Evolutionary conservation across 768 basidiomycete species (phyloP).

Genomic region (Rhodocollybia butyracea): DNA sequence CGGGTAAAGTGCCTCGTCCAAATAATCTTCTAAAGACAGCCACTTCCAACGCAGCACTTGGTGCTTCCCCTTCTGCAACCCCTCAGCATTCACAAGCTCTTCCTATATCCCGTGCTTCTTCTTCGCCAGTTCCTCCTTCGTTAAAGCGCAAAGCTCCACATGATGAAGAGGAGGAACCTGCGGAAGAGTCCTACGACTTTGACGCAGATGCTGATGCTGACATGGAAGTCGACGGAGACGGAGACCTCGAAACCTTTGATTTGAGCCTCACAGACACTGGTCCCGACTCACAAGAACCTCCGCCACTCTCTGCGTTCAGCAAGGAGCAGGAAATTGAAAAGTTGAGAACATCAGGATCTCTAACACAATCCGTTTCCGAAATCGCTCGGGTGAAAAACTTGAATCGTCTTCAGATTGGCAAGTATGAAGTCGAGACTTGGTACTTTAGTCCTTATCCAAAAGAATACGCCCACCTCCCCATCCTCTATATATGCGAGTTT

Average conservation of each 20-base stretch:
- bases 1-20: slow-evolving; percentile 61
- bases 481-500: slow-evolving; percentile 98
- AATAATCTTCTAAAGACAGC: slow-evolving; percentile 65
- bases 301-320: slow-evolving; percentile 68
- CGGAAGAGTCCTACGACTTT: slow-evolving; percentile 51
- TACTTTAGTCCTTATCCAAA: slow-evolving; percentile 99
- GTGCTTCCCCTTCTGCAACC: slow-evolving; percentile 56
- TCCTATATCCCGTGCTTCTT: slow-evolving; percentile 33
- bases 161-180: slow-evolving; percentile 65
- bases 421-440: slow-evolving; percentile 99
- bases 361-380: slow-evolving; percentile 98
- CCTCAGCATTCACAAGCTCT: slow-evolving; percentile 33
- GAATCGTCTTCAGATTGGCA: slow-evolving; percentile 93
- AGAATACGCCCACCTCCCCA: slow-evolving; percentile 93
- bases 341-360: slow-evolving; percentile 93
- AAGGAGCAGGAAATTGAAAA: slow-evolving; percentile 99
- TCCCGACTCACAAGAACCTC: slow-evolving; percentile 43
- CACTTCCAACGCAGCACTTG: slow-evolving; percentile 60
- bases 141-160: slow-evolving; percentile 68
- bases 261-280: slow-evolving; percentile 50
- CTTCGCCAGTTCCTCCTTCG: slow-evolving; percentile 55
- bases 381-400: slow-evolving; percentile 98
- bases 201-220: slow-evolving; percentile 67
- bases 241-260: slow-evolving; percentile 68
- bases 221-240: slow-evolving; percentile 74